These are phyloP conservation scores for Aspergillus steynii DNA, from an alignment of 495 filamentous ascomycete species.

Conservation along the genomic window DNA sequence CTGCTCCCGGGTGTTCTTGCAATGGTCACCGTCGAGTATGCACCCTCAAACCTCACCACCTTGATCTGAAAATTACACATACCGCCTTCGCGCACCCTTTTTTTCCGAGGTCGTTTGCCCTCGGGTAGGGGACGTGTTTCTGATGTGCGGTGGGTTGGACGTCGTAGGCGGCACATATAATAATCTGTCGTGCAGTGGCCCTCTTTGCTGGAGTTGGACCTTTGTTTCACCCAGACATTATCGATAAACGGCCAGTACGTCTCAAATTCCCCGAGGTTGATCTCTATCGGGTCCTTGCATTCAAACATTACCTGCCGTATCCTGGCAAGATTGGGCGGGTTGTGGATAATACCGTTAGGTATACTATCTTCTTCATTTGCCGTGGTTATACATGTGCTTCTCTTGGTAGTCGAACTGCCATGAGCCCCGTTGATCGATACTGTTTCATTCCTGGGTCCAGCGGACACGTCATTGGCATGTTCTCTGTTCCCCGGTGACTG, in stretches of 20 bases:
- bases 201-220: conserved; percentile 50
- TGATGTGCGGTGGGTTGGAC: conserved; percentile 42
- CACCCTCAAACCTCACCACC: conserved; percentile 49
- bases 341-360: conserved; percentile 33
- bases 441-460: background rate
- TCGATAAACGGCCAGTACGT: conserved; percentile 57
- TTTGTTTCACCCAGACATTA: conserved; percentile 56
- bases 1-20: conserved; percentile 43
- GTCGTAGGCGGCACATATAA: conserved; percentile 53
- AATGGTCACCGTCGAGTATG: conserved; percentile 46
- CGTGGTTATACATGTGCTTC: background rate
- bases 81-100: conserved; percentile 50
- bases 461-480: background rate
- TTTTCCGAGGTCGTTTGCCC: conserved; percentile 52
- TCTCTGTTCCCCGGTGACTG: background rate
- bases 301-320: conserved; percentile 52
- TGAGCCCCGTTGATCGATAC: background rate
- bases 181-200: conserved; percentile 53
- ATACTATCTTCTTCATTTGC: conserved; percentile 2
- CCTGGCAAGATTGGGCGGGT: conserved; percentile 47
- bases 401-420: background rate
- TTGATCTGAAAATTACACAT: conserved; percentile 55
- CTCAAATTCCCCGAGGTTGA: conserved; percentile 51
- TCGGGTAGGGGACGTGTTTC: conserved; percentile 50
- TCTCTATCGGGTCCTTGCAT: conserved; percentile 53